Conservation (phyloP, 1,139 yeast species). For the Pichia sp. region DNA sequence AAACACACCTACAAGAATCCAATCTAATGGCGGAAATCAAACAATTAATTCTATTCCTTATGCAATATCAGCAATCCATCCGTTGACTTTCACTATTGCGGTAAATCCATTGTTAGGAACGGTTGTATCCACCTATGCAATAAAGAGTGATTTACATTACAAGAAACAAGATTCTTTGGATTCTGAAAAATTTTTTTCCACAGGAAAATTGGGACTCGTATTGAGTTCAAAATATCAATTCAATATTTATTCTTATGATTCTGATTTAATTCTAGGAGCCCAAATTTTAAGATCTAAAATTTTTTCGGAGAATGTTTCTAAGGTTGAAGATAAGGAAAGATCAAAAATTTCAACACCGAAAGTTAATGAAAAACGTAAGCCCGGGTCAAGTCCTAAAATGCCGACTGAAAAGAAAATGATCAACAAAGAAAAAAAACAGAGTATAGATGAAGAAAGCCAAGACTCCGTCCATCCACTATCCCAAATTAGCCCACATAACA, state of each 20-base stretch:
- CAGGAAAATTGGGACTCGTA: constrained; percentile 43
- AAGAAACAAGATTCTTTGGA: background rate
- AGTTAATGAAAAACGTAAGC: background rate
- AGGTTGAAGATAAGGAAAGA: constrained; percentile 37
- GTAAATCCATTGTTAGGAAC: constrained; percentile 91
- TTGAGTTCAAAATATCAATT: constrained; percentile 85
- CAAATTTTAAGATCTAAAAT: constrained; percentile 55
- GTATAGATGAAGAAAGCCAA: constrained; percentile 10
- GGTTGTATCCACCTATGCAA: constrained; percentile 80
- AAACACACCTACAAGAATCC: background rate
- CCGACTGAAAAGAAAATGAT: background rate
- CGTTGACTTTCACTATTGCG: constrained; percentile 80
- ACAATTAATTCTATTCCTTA: constrained; percentile 11
- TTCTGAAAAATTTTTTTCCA: background rate
- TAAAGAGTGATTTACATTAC: constrained; percentile 54
- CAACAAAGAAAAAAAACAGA: background rate
- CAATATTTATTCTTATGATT: constrained; percentile 83
- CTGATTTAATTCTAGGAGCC: constrained; percentile 80
- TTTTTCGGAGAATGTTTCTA: constrained; percentile 16
- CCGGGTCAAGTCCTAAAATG: background rate
- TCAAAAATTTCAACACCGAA: constrained; percentile 7
- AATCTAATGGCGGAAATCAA: background rate
- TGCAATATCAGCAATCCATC: constrained; percentile 30
- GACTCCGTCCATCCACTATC: background rate
- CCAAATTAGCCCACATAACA: constrained; percentile 6